phyloP scores from a whole-genome alignment of 768 basidiomycete genomes.

The Suillus paluster region DNA sequence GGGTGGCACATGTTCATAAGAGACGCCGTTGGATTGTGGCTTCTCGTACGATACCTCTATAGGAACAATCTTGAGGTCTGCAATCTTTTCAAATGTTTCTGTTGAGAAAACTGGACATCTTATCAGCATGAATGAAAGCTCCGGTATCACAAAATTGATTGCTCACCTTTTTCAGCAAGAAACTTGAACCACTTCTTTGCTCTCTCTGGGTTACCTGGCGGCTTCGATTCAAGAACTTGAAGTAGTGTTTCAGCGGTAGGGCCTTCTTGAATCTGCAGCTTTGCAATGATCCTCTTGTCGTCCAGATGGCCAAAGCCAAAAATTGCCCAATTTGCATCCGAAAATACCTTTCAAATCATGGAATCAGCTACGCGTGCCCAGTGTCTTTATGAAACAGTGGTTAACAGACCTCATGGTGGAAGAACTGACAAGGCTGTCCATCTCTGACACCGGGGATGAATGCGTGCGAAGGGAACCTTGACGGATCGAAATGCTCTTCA shows the following conservation, averaged over 20 bases:
- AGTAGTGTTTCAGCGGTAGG: slow-evolving; percentile 64
- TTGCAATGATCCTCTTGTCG: slow-evolving; percentile 51
- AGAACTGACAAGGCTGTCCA: neutral
- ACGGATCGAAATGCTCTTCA: slow-evolving; percentile 36
- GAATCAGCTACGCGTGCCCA: neutral
- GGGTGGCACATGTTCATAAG: slow-evolving; percentile 43
- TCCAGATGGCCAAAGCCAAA: slow-evolving; percentile 72
- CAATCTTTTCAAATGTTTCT: slow-evolving; percentile 56
- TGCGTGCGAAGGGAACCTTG: slow-evolving; percentile 53
- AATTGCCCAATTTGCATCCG: slow-evolving; percentile 62
- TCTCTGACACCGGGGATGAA: slow-evolving; percentile 69
- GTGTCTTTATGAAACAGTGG: too few species aligned
- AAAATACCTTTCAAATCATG: slow-evolving; percentile 57
- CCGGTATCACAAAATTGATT: neutral
- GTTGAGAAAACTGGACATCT: slow-evolving; percentile 53
- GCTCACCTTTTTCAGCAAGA: slow-evolving; percentile 63
- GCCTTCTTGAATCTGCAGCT: slow-evolving; percentile 63
- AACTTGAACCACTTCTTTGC: slow-evolving; percentile 67
- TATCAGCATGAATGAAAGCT: slow-evolving; percentile 4
- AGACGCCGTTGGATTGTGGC: neutral
- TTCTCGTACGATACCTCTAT: slow-evolving; percentile 19
- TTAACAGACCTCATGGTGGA: neutral
- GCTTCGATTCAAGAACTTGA: slow-evolving; percentile 52
- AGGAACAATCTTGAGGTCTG: slow-evolving; percentile 66
- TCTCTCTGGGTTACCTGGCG: slow-evolving; percentile 51